These are phyloP conservation scores for Nothophytophthora sp. DNA, from an alignment of 352 stramenopile genomes.

Conservation along the genomic window DNA sequence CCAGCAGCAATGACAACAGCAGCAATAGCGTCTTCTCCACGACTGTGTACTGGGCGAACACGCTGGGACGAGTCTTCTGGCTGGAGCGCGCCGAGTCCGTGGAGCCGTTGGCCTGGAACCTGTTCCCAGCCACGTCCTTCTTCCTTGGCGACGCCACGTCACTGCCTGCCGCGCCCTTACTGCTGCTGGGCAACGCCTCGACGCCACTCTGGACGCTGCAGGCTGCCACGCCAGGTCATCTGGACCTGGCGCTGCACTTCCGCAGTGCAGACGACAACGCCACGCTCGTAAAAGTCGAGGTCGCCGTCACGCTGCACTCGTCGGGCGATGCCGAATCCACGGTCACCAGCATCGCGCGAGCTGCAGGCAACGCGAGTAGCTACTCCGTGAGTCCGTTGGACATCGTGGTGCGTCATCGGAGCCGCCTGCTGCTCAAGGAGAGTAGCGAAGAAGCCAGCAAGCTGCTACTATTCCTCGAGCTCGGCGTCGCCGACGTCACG, in stretches of 20 bases:
- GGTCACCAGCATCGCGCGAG: constrained; percentile 57
- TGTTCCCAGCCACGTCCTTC: constrained; percentile 34
- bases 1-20: constrained; percentile 10
- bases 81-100: constrained; percentile 52
- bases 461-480: constrained; percentile 43
- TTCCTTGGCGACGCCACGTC: constrained; percentile 24
- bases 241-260: constrained; percentile 52
- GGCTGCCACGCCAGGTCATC: constrained; percentile 13
- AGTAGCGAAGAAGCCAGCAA: constrained; percentile 27
- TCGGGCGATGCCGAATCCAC: constrained; percentile 42
- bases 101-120: constrained; percentile 40
- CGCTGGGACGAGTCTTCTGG: constrained; percentile 42
- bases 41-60: constrained; percentile 49
- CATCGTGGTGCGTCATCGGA: constrained; percentile 48
- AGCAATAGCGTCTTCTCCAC: constrained; percentile 34
- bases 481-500: constrained; percentile 31
- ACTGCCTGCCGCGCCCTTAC: constrained; percentile 20
- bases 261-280: constrained; percentile 42
- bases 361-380: constrained; percentile 11
- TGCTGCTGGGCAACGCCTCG: constrained; percentile 23
- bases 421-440: constrained; percentile 27
- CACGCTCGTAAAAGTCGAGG: constrained; percentile 51
- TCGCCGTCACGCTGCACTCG: constrained; percentile 43
- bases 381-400: constrained; percentile 8
- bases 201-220: constrained; percentile 48